Percentiles rank a stretch among this genome's conserved stretches.
These are phyloP conservation scores for Ascochyta lentis DNA, from an alignment of 2,329 filamentous ascomycete genomes.

Conservation along the genomic window DNA sequence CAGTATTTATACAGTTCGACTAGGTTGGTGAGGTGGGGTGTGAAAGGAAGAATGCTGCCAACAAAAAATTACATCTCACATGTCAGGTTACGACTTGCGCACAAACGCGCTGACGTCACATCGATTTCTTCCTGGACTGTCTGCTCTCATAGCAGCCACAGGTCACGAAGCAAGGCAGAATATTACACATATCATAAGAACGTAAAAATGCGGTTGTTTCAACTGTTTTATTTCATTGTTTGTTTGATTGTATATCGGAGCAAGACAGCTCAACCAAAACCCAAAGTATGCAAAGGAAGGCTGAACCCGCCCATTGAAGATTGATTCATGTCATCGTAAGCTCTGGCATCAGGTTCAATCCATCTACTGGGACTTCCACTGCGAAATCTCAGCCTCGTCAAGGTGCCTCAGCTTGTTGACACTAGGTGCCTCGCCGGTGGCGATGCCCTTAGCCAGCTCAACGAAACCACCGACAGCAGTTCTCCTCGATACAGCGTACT, in stretches of 20 bases:
- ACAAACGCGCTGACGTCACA: neutral
- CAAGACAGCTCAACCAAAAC: neutral
- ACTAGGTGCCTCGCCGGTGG: conserved; percentile 73
- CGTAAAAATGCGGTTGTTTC: neutral
- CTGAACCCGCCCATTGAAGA: neutral
- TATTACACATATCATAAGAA: neutral
- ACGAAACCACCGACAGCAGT: conserved; percentile 68
- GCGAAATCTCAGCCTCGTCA: conserved; percentile 55
- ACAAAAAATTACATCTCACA: neutral
- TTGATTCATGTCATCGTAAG: conserved; percentile 2
- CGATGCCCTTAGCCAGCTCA: conserved; percentile 76
- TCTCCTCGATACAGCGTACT: conserved; percentile 70
- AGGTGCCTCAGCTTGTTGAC: conserved; percentile 82
- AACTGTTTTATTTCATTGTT: conserved; percentile 18
- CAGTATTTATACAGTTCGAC: neutral
- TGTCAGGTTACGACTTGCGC: neutral
- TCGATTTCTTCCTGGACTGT: neutral
- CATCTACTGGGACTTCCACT: conserved; percentile 44
- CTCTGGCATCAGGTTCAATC: neutral
- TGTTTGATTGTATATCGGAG: conserved; percentile 3
- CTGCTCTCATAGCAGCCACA: neutral
- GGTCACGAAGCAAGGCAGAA: neutral
- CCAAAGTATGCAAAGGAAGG: neutral
- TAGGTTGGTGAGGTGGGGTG: neutral
- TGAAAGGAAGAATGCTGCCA: neutral